Evolutionary conservation across 2,329 filamentous ascomycete species (phyloP).

Genomic region (Leptodontidium sp.): DNA sequence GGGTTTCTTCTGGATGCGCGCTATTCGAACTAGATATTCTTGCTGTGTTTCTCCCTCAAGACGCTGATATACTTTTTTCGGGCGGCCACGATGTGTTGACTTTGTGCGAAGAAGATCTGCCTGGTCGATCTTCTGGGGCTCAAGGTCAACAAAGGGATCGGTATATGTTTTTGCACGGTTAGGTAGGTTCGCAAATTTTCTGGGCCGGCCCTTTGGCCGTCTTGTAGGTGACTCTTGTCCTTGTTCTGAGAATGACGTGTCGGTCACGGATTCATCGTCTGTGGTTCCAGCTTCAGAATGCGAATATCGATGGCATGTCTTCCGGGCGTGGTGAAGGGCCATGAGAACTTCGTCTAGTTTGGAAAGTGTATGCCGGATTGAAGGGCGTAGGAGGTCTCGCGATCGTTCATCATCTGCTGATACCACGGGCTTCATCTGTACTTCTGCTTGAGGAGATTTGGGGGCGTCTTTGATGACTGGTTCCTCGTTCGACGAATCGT

Average conservation of each 20-base stretch:
- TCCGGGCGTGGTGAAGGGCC: constrained; percentile 73
- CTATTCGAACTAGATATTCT: constrained; percentile 58
- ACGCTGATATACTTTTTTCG: constrained; percentile 40
- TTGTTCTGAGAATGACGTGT: constrained; percentile 16
- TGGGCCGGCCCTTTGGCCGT: constrained; percentile 34
- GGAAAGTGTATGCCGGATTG: constrained; percentile 73
- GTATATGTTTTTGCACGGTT: constrained; percentile 16
- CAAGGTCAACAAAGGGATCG: neutral
- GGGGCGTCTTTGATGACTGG: constrained; percentile 15
- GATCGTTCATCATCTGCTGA: constrained; percentile 77
- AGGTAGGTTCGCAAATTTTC: constrained; percentile 40
- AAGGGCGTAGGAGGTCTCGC: constrained; percentile 69
- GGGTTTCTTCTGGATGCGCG: constrained; percentile 51
- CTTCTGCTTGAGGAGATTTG: constrained; percentile 13
- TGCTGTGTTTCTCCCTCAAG: constrained; percentile 47
- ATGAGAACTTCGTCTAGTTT: constrained; percentile 75
- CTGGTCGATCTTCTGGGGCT: constrained; percentile 13
- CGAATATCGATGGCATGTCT: constrained; percentile 55
- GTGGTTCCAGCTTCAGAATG: constrained; percentile 45
- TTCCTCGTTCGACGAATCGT: constrained; percentile 1
- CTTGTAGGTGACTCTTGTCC: constrained; percentile 22
- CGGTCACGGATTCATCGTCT: constrained; percentile 36
- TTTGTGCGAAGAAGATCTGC: constrained; percentile 33
- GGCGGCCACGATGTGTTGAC: constrained; percentile 39
- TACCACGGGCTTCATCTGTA: constrained; percentile 56